Evolutionary conservation across 371 early-diverging fungal species (phyloP).

Genomic region (Mortierella sp.): DNA sequence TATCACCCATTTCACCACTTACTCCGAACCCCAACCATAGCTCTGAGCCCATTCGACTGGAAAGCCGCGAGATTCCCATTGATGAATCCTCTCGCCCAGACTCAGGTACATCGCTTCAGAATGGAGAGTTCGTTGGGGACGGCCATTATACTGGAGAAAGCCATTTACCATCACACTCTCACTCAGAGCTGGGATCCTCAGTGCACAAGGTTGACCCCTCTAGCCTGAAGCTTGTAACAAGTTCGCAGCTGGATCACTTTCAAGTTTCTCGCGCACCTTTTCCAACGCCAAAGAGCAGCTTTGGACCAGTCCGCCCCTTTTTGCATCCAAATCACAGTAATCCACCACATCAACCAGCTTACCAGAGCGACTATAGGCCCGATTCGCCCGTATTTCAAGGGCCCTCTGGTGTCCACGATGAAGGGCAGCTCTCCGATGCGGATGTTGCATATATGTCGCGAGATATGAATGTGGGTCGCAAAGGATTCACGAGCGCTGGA

Average conservation of each 20-base stretch:
- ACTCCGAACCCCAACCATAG: slow-evolving; percentile 28
- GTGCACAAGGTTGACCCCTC: background rate
- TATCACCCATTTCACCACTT: slow-evolving; percentile 38
- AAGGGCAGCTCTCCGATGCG: slow-evolving; percentile 49
- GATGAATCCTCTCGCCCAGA: slow-evolving; percentile 7
- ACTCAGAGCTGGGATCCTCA: background rate
- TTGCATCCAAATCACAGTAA: slow-evolving; percentile 6
- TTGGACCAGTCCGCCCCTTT: slow-evolving; percentile 16
- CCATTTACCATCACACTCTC: background rate
- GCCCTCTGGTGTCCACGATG: slow-evolving; percentile 38
- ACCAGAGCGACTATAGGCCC: slow-evolving; percentile 30
- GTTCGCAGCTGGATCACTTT: slow-evolving; percentile 8
- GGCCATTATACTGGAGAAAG: background rate
- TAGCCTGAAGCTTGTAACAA: background rate
- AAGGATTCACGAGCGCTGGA: slow-evolving; percentile 7
- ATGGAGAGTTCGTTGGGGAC: background rate
- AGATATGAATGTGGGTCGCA: slow-evolving; percentile 53
- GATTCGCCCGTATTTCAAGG: slow-evolving; percentile 54
- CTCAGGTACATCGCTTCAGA: background rate
- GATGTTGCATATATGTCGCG: slow-evolving; percentile 54
- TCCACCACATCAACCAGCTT: background rate
- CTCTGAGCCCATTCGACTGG: slow-evolving; percentile 4
- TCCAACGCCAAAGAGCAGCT: slow-evolving; percentile 38
- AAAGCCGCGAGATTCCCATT: background rate
- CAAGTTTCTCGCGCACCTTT: slow-evolving; percentile 32